Base-by-base conservation (phyloP, 2,329 filamentous ascomycete genomes). In the Cylindrodendrum hubeiense region DNA sequence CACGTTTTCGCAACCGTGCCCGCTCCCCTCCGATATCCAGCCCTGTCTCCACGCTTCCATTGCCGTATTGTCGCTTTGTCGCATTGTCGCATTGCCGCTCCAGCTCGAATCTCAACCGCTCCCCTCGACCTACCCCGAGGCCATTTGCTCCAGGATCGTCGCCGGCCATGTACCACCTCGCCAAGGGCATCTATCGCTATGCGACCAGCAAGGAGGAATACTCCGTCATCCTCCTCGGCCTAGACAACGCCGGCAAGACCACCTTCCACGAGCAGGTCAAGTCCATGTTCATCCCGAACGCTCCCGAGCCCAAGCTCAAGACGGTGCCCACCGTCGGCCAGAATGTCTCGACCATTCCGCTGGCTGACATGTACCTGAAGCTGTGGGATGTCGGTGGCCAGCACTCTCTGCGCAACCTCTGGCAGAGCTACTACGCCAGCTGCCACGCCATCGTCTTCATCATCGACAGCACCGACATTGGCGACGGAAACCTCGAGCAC, bases 161-260 rank as follows among this genome's bases (percentile, higher is more conserved):
- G n/a, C 34, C 26, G 30, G 74, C 43, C 54, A 98, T 98, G 95
- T 98, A 98, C 84, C 95, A 98, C 83, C 90, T 99, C 74, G 91
- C 93, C 76, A 98, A 98, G 80, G 95, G 94, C 65, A 86, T 99
- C 63, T 99, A 98, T 82, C 89, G 96, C 75, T 93, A 97, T 79
- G 95, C 94, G 62, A 98, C 95, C 19, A 97, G 94, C 82, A 98
- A 98, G 89, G 95, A 98, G 89, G 95, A 98, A 84, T 98, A 98
- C 86, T 98, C 95, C 22, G 93, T 98, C 76, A 93, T 98, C 77
- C 91, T 98, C 72, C 93, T 98, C 75, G 96, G 96, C 68, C 93
- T 98, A 77, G 96, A 98, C 85, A 98, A 98, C 79, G 96, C 96
- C 66, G 96, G 96, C 80, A 98, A 98, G 86, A 98, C 96, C 43